Percentiles rank a stretch among this genome's conserved stretches.
Conservation (phyloP, 2,329 filamentous ascomycete genomes). For the Fusarium circinatum region DNA sequence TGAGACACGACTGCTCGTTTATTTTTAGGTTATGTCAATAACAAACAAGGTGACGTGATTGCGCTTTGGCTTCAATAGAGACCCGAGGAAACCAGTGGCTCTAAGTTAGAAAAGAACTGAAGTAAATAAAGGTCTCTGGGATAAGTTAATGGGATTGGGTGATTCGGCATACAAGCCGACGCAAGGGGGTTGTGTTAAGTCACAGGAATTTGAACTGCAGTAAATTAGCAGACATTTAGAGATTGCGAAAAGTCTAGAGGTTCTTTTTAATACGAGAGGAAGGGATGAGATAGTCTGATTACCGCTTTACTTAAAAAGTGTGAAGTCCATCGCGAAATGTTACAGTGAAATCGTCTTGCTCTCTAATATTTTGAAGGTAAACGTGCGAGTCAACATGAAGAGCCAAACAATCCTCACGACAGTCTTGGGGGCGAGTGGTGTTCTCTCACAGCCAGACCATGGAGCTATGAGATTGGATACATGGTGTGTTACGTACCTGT, state of each 20-base stretch:
- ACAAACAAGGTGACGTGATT: not conserved
- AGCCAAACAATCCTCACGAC: not conserved
- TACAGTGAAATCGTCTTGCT: rapidly evolving
- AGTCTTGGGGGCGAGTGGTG: not conserved
- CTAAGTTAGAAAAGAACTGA: too few species aligned
- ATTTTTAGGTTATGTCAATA: not conserved
- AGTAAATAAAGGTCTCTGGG: not conserved
- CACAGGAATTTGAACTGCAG: not conserved
- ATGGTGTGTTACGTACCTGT: not conserved
- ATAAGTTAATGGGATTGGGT: not conserved
- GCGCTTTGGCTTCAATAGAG: not conserved
- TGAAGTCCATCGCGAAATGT: not conserved
- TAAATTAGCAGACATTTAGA: not conserved
- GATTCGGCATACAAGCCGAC: not conserved
- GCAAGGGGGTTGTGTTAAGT: not conserved
- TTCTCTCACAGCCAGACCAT: not conserved
- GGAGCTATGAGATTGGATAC: not conserved
- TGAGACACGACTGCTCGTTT: not conserved
- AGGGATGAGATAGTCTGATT: rapidly evolving
- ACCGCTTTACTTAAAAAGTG: not conserved
- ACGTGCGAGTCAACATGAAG: not conserved
- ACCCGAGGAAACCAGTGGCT: not conserved
- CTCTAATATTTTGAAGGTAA: too few species aligned
- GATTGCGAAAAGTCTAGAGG: not conserved
- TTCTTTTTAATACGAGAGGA: not conserved